Evolutionary conservation across 1,284 basidiomycete genomes (phyloP), one percentile per base, ranked within the genome.

Genomic region (Cryptococcus wingfieldii): DNA sequence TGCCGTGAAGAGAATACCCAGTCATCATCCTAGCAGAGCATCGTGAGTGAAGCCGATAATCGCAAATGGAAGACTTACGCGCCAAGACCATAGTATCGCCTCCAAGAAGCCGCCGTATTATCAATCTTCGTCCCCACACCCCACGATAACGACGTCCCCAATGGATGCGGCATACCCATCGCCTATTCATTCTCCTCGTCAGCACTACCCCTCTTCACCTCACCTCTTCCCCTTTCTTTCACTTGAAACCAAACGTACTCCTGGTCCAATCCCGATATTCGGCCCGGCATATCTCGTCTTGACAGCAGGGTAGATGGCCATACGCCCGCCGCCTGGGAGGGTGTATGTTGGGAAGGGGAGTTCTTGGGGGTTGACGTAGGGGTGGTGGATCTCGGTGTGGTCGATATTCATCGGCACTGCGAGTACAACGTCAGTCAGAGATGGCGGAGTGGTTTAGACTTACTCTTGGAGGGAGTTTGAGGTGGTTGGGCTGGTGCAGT

Each of bases 151-250:
- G 58, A 59, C 12, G 55, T 51, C 1, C 65, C 68, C 2, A 66
- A 66, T 64, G 38, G 68, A 80, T 50, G 79, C 46, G 71, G 80
- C 54, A 55, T 77, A 16, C 81, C 82, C 23, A 79, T 79, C 2
- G 44, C 78, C 46, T 81, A 27, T 28, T 18, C n/a, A 38, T 52
- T 42, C 23, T 23, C 23, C 23, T 23, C 23, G 41, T 47, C 38
- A 47, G 46, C 45, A 23, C 38, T 2, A 38, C 6, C 6, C 6
- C 19, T 25, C 28, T 23, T 23, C 23, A 34, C 31, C 6, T 19
- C 19, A 19, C 19, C 19, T 19, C 27, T 18, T 31, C 31, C 38
- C 9, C 31, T 38, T 31, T 7, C 19, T 19, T 19, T 19, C 19
- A 19, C 19, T 19, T 19, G 12, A n/a, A 37, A n/a, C 28, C 6